Evolutionary conservation across 352 stramenopile genomes (phyloP), one percentile per base, ranked within the genome.

Genomic region (Globisporangium yorkense): DNA sequence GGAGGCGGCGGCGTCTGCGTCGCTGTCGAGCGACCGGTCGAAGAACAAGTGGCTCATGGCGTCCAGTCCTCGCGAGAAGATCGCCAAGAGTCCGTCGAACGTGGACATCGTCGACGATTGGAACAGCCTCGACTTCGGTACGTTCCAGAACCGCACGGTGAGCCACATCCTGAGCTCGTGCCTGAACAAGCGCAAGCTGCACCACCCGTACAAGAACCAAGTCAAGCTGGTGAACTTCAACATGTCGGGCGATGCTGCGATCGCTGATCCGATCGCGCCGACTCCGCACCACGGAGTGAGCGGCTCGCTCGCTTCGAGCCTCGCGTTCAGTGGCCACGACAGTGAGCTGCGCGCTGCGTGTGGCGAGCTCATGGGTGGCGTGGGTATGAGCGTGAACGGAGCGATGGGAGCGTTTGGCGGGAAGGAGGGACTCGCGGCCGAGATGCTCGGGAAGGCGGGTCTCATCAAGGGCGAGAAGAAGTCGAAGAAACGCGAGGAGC

Each of bases 161-260:
- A 92, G 81, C 62, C 83, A 89, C 56, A 92, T 92, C 56, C 56
- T 92, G 41, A 89, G 80, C 57, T 90, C 83, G 5, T 92, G 83
- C 55, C 60, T 90, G 57, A 78, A 92, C 70, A 90, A 90, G 69
- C 72, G 83, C 50, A 92, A 92, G 63, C 57, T 92, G 16, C 75
- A 89, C 48, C 77, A 89, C 57, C 83, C 83, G 12, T 92, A 92
- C 75, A 92, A 92, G 70, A 84, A 92, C 51, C 80, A 87, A 43
- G 77, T 92, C 33, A 86, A 89, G 54, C 67, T 92, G 2, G 76
- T 92, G 56, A 92, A 92, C 59, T 91, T 92, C 56, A 87, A 77
- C n/a, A 70, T 91, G 4, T 69, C 80, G 5, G 63, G 74, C 18
- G 67, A 57, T 2, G 40, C 54, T 9, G 45, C 37, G 43, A 41